Conservation (phyloP, 83 land plant genomes). For the Thuja plicata region DNA sequence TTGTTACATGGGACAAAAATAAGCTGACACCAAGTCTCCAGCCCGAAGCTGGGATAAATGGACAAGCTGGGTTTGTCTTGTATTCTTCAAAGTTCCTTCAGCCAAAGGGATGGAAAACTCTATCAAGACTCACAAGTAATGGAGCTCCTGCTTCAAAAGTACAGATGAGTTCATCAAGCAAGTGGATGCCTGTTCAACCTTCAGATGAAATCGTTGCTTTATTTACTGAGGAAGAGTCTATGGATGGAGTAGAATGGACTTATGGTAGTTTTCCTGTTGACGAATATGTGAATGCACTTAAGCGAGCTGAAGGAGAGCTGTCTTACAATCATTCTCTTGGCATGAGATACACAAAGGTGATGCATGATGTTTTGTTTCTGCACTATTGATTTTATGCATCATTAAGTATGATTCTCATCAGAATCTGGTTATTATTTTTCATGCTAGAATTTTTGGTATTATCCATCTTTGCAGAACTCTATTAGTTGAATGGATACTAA, state of each 20-base stretch:
- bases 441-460: neutral
- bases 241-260: slow-evolving; percentile 79
- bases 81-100: slow-evolving; percentile 61
- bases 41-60: slow-evolving; percentile 28
- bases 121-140: slow-evolving; percentile 26
- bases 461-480: neutral
- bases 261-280: slow-evolving; percentile 83
- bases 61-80: slow-evolving; percentile 66
- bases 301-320: slow-evolving; percentile 80
- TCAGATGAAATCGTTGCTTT: slow-evolving; percentile 55
- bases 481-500: neutral
- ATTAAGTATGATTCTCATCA: neutral
- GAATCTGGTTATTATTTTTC: neutral
- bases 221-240: slow-evolving; percentile 57
- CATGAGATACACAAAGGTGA: slow-evolving; percentile 82
- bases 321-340: slow-evolving; percentile 87
- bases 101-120: slow-evolving; percentile 54
- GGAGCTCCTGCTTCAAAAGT: slow-evolving; percentile 13
- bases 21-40: slow-evolving; percentile 39
- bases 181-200: slow-evolving; percentile 5
- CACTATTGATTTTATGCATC: neutral
- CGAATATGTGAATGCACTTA: slow-evolving; percentile 79
- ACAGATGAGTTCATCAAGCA: slow-evolving; percentile 19
- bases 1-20: slow-evolving; percentile 78
- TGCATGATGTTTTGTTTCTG: neutral